Evolutionary conservation across 495 filamentous ascomycete species (phyloP).

Genomic region (Penicillium pulvis): DNA sequence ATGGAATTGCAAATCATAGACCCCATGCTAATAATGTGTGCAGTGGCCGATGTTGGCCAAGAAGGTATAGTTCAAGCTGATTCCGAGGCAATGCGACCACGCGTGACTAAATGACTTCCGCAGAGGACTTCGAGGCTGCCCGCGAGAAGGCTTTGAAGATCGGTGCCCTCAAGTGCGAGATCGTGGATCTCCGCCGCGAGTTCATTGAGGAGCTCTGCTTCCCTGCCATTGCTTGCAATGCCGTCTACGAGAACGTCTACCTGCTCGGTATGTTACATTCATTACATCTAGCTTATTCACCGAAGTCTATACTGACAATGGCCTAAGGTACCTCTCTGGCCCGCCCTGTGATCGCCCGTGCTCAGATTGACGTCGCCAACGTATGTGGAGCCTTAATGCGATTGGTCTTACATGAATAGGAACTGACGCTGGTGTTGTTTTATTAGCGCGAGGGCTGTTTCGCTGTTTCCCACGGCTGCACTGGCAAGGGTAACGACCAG

Average conservation of each 20-base stretch:
- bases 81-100: slow-evolving; percentile 1
- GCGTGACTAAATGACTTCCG: slow-evolving; percentile 13
- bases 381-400: slow-evolving; percentile 27
- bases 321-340: slow-evolving; percentile 73
- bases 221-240: slow-evolving; percentile 81
- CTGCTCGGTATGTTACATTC: slow-evolving; percentile 57
- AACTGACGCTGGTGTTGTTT: slow-evolving; percentile 1
- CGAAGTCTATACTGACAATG: slow-evolving; percentile 1
- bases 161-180: slow-evolving; percentile 47
- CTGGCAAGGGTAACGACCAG: slow-evolving; percentile 86
- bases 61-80: slow-evolving; percentile 39
- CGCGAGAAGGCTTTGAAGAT: slow-evolving; percentile 60
- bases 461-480: slow-evolving; percentile 78
- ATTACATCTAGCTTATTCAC: background rate
- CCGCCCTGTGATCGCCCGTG: slow-evolving; percentile 85
- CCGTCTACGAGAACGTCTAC: slow-evolving; percentile 82
- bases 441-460: slow-evolving; percentile 43
- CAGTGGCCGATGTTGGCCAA: slow-evolving; percentile 66
- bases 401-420: background rate
- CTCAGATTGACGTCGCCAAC: slow-evolving; percentile 70
- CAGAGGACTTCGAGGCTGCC: slow-evolving; percentile 66
- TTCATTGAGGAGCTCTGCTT: slow-evolving; percentile 88
- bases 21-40: slow-evolving; percentile 31
- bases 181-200: slow-evolving; percentile 62
- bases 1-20: slow-evolving; percentile 9